These are phyloP conservation scores for Alternaria burnsii DNA, from an alignment of 2,329 filamentous ascomycete species.

Conservation along the genomic window DNA sequence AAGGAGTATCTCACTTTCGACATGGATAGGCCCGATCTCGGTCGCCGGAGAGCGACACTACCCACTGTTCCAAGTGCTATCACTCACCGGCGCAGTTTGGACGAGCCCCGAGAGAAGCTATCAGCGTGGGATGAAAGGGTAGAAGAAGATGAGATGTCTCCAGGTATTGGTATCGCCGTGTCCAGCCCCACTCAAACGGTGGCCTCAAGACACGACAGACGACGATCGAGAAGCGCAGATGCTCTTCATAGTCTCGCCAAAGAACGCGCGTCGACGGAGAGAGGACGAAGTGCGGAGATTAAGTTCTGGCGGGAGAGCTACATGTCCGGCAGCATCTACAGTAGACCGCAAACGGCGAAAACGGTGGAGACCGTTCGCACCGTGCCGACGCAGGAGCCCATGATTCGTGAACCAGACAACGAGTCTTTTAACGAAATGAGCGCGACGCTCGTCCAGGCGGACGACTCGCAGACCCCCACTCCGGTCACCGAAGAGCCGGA, in stretches of 20 bases:
- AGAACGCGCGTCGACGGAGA: constrained; percentile 30
- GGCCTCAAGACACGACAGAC: constrained; percentile 34
- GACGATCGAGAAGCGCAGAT: constrained; percentile 50
- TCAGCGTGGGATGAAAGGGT: constrained; percentile 41
- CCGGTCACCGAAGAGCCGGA: constrained; percentile 11
- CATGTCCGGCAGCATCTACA: constrained; percentile 44
- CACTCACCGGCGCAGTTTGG: constrained; percentile 39
- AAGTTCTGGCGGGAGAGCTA: constrained; percentile 49
- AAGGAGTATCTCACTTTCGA: constrained; percentile 49
- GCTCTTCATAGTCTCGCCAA: constrained; percentile 47
- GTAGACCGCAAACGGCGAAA: constrained; percentile 45
- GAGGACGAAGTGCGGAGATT: constrained; percentile 48
- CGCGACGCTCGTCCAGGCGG: constrained; percentile 32
- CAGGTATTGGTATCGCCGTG: constrained; percentile 49
- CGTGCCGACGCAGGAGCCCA: constrained; percentile 32
- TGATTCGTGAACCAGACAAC: constrained; percentile 24
- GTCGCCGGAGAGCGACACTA: constrained; percentile 47
- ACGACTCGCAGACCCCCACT: constrained; percentile 25
- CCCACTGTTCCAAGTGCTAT: constrained; percentile 40
- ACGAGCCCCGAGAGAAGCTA: constrained; percentile 34
- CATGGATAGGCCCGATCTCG: constrained; percentile 28
- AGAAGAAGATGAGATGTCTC: constrained; percentile 35
- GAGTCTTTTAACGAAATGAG: constrained; percentile 35
- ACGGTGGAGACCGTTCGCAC: constrained; percentile 44
- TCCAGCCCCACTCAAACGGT: constrained; percentile 38